Base-by-base conservation (phyloP, 2,329 filamentous ascomycete genomes). In the Fusarium aywerte region DNA sequence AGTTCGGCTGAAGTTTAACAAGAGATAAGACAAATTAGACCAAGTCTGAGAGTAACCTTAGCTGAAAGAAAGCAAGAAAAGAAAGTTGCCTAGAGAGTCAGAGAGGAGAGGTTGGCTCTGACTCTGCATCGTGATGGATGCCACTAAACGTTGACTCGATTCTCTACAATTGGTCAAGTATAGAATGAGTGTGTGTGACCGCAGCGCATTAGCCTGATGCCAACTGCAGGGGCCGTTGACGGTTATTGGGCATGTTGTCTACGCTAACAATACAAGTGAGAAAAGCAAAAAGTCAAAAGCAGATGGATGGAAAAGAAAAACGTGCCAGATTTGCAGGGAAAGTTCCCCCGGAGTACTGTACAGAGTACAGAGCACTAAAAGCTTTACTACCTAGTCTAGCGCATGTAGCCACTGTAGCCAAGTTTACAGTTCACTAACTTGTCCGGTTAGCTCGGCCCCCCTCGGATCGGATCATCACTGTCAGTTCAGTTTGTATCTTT, bases 191-290 rank as follows among this genome's bases (percentile, higher is more conserved):
- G 40, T 43, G 18, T 50, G 45, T 51, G 44, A 65, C 62, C 62
- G 45, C 25, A 29, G 35, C 25, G 58, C 59, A 62, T 63, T 63
- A 63, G 58, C 44, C 29, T 47, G 40, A 45, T 65, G 49, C 56
- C 65, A 47, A 66, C 62, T 66, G 49, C 62, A 65, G 56, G 62
- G 62, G 61, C 62, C 62, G 43, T 40, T 25, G 31, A 5, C 33
- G 13, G 31, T 42, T 29, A 56, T 62, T 62, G 55, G 62, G 40
- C 36, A n/a, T 36, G 12, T 18, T n/a, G 21, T 48, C 23, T 35
- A 27, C 31, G 32, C 45, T 32, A 23, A 16, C 13, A 29, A 39
- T 16, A 50, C 31, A 33, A 21, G 36, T 21, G 23, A 40, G 31
- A 48, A 21, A 35, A 33, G 21, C 3, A n/a, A 23, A 25, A 49